These are phyloP conservation scores for Aristolochia californica DNA, from an alignment of 164 flowering plant genomes.

Conservation along the genomic window DNA sequence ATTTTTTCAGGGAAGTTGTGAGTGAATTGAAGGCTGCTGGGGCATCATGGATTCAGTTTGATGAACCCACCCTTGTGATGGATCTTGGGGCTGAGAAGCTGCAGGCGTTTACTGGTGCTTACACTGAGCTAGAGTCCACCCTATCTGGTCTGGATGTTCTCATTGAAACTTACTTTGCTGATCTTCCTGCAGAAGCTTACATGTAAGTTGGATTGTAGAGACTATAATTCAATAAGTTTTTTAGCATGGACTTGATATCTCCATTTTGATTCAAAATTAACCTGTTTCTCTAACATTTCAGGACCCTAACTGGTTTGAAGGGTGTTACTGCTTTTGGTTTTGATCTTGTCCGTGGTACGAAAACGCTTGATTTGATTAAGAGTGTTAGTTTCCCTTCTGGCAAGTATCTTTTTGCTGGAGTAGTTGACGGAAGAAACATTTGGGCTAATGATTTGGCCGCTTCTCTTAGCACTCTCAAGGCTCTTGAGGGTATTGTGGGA, in stretches of 20 bases:
- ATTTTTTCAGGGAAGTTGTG: constrained; percentile 41
- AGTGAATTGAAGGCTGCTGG: constrained; percentile 63
- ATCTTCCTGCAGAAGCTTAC: constrained; percentile 46
- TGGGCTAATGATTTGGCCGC: constrained; percentile 7
- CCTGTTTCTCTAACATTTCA: neutral
- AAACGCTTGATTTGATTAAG: constrained; percentile 38
- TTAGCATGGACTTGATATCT: neutral
- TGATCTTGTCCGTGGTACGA: constrained; percentile 53
- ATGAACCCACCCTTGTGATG: constrained; percentile 47
- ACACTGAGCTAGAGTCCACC: constrained; percentile 44
- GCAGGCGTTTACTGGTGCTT: constrained; percentile 49
- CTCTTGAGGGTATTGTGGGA: constrained; percentile 2
- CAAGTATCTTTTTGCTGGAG: constrained; percentile 7
- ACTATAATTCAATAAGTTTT: neutral
- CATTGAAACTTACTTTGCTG: constrained; percentile 60
- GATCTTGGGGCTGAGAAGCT: constrained; percentile 53
- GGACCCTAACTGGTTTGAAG: constrained; percentile 38
- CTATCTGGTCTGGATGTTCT: constrained; percentile 49
- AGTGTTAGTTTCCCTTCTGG: constrained; percentile 3
- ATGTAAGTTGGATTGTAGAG: constrained; percentile 13
- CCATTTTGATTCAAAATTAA: neutral
- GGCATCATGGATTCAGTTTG: constrained; percentile 68
- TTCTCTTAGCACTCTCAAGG: constrained; percentile 5
- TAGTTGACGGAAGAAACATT: constrained; percentile 8
- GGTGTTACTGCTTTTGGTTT: constrained; percentile 50